phyloP scores from a whole-genome alignment of 352 stramenopile species.

The Phytophthora quininea region DNA sequence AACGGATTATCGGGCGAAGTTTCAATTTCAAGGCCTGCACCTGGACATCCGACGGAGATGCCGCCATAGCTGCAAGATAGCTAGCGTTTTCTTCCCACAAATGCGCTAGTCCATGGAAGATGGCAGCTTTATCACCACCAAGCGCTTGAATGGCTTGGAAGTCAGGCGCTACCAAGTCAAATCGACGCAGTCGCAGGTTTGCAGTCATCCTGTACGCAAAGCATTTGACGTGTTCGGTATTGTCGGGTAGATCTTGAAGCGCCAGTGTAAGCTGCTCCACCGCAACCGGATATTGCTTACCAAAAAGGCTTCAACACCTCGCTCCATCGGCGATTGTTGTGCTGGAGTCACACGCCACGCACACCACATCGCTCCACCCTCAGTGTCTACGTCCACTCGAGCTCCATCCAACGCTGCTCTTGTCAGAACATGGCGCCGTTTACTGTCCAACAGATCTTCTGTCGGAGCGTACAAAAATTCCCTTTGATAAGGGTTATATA shows the following conservation, averaged over 20 bases:
- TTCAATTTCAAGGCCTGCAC: constrained; percentile 39
- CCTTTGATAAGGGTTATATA: constrained; percentile 81
- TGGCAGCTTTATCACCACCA: constrained; percentile 72
- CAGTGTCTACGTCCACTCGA: constrained; percentile 36
- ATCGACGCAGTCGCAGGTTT: constrained; percentile 64
- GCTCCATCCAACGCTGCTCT: constrained; percentile 50
- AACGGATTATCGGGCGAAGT: constrained; percentile 48
- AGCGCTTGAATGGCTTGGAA: constrained; percentile 62
- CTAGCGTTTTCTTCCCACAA: constrained; percentile 70
- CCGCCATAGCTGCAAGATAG: constrained; percentile 48
- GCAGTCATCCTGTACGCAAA: constrained; percentile 79
- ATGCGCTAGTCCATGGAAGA: constrained; percentile 76
- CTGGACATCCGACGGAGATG: constrained; percentile 35
- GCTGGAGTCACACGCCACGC: constrained; percentile 58
- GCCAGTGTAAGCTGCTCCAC: constrained; percentile 57
- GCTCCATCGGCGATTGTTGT: constrained; percentile 52
- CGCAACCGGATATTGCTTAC: constrained; percentile 59
- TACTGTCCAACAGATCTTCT: constrained; percentile 55
- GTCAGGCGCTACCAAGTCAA: constrained; percentile 53
- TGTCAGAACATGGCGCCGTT: constrained; percentile 63
- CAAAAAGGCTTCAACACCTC: constrained; percentile 77
- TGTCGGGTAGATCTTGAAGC: constrained; percentile 53
- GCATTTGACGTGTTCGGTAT: constrained; percentile 75
- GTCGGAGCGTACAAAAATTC: constrained; percentile 72
- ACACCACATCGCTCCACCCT: constrained; percentile 51